These are phyloP conservation scores for Kuraishia capsulata DNA, from an alignment of 805 yeast genomes.

Conservation along the genomic window DNA sequence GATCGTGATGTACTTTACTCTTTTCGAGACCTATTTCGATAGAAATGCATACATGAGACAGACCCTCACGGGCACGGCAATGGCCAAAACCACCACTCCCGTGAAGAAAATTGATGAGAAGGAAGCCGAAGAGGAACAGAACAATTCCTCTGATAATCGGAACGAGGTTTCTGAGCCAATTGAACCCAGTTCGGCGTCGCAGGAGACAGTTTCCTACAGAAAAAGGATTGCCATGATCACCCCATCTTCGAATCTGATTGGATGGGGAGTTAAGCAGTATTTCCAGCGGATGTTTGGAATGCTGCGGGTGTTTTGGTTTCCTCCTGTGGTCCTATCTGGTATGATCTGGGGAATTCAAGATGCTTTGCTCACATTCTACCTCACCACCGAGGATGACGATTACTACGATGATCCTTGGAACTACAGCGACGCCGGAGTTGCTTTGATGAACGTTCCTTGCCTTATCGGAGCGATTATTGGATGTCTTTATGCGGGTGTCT, in stretches of 20 bases:
- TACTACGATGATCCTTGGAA: conserved; percentile 59
- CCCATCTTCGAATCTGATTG: conserved; percentile 48
- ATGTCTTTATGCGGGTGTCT: conserved; percentile 55
- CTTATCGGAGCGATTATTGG: conserved; percentile 58
- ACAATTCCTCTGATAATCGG: conserved; percentile 1
- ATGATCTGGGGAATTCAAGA: conserved; percentile 72
- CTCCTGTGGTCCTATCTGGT: conserved; percentile 57
- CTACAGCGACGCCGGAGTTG: conserved; percentile 55
- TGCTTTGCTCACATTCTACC: conserved; percentile 62
- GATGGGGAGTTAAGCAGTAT: conserved; percentile 44
- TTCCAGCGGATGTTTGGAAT: conserved; percentile 21
- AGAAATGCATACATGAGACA: conserved; percentile 28
- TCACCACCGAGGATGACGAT: conserved; percentile 61
- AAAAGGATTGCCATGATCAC: conserved; percentile 29
- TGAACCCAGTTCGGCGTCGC: background rate
- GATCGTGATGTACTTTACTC: conserved; percentile 42
- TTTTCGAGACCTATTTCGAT: conserved; percentile 69
- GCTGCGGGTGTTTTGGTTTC: conserved; percentile 29
- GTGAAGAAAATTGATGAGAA: background rate
- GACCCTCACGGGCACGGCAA: conserved; percentile 25
- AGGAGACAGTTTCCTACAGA: conserved; percentile 16
- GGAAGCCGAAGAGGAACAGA: background rate
- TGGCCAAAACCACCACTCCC: background rate
- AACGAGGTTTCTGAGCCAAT: background rate
- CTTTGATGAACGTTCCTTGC: conserved; percentile 69